These are phyloP conservation scores for Saccharum officinarum DNA, from an alignment of 176 grass and related monocot species.

Conservation along the genomic window DNA sequence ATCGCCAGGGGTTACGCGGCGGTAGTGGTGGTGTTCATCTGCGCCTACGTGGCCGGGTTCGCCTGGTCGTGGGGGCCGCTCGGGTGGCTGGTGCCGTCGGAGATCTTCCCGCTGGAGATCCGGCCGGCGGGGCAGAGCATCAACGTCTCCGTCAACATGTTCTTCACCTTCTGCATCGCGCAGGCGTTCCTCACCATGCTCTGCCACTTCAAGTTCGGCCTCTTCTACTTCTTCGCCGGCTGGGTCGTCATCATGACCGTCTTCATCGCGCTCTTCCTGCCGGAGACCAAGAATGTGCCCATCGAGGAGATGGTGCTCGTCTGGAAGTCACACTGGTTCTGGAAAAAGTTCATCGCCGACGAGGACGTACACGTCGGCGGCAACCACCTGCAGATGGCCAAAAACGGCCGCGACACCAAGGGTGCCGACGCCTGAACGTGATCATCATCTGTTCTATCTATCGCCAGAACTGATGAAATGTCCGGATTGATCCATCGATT, in stretches of 20 bases:
- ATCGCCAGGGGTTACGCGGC: constrained; percentile 70
- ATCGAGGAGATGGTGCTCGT: constrained; percentile 97
- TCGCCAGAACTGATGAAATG: no score
- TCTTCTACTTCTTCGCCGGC: constrained; percentile 95
- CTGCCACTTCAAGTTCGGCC: constrained; percentile 86
- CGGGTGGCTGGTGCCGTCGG: constrained; percentile 92
- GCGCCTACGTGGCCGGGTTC: constrained; percentile 84
- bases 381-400: constrained; percentile 13
- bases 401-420: not conserved
- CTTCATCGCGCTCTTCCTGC: constrained; percentile 84
- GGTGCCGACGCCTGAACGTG: not conserved
- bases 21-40: constrained; percentile 84
- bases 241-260: constrained; percentile 94
- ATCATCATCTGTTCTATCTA: not conserved
- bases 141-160: constrained; percentile 95
- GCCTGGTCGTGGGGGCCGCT: constrained; percentile 97
- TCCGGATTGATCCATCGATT: not conserved
- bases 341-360: constrained; percentile 65
- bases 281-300: constrained; percentile 97
- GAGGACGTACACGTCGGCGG: constrained; percentile 50
- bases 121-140: constrained; percentile 95
- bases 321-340: constrained; percentile 92
- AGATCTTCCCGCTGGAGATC: constrained; percentile 99
- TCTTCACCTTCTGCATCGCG: constrained; percentile 94
- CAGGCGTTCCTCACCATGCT: constrained; percentile 90